A percentile compares a stretch with the other conserved stretches of the same genome.
Conservation (phyloP, 257 asterid genomes). For the Solanum etuberosum region DNA sequence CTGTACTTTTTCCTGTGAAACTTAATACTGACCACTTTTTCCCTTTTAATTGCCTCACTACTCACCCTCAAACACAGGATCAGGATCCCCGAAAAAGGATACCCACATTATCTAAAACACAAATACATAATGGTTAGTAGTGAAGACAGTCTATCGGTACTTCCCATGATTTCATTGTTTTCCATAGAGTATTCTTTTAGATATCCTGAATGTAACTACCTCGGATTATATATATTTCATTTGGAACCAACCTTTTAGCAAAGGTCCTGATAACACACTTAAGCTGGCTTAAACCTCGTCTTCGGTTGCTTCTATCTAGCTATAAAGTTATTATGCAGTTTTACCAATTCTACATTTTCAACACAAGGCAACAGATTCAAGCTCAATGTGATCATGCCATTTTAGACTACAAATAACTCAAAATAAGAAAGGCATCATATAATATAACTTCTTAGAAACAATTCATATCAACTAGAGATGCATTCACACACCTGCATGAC, state of each 20-base stretch:
- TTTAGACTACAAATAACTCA: neutral
- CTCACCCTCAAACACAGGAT: neutral
- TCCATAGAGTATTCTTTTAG: neutral
- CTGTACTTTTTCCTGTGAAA: neutral
- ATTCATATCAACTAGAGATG: neutral
- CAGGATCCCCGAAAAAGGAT: neutral
- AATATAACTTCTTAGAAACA: neutral
- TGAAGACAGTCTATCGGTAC: neutral
- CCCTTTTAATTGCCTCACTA: neutral
- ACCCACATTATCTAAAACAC: neutral
- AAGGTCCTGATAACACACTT: neutral
- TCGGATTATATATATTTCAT: neutral
- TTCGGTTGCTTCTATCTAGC: neutral
- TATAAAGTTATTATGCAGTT: neutral
- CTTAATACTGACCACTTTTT: neutral
- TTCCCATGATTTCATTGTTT: neutral
- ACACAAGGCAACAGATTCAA: neutral
- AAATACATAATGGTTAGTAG: neutral
- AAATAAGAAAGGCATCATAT: neutral
- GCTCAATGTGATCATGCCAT: neutral
- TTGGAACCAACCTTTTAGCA: neutral
- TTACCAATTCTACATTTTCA: neutral
- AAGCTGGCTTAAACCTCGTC: neutral
- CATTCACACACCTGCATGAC: constrained; percentile 56
- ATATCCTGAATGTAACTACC: neutral